Evolutionary conservation across 192 early-diverging fungal genomes (phyloP), one percentile per base, ranked within the genome.

Genomic region (Backusella australiensis): DNA sequence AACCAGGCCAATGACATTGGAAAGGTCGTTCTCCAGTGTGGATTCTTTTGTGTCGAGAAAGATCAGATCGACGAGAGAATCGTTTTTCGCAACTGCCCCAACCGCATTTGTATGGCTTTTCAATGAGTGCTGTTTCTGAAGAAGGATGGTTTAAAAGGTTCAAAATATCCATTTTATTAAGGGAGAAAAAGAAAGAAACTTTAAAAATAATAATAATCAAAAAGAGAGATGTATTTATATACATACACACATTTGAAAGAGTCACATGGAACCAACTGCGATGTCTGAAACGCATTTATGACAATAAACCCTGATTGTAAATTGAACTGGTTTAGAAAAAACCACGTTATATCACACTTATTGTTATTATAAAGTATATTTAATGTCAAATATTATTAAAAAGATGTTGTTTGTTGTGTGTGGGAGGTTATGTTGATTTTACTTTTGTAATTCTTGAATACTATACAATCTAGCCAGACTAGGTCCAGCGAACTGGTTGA

Each of bases 401-500:
- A 17, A 49, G 46, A 44, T 44, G 42, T 44, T 44, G 42, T 44
- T 44, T 44, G 12, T 4, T 44, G 12, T 44, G 42, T 3, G 42
- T 12, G 0, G 19, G 0, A 15, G 52, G 38, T 7, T 39, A 0
- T 59, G 53, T 21, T 59, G 26, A 6, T 6, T 83, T 79, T 87
- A 87, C 67, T 91, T 90, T 75, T 94, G 93, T 74, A 95, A 89
- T 67, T 90, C 91, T 81, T 90, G 89, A 65, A 89, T 89, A 82
- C 89, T 86, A 84, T 92, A 98, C 89, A 99, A 90, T 88, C 96
- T 96, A 77, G 94, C 90, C 77, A 99, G 87, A n/a, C 90, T 92
- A 38, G 97, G 96, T 56, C 97, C 98, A 74, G 96, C 92, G 81
- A 93, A 96, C 87, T 96, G 91, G 74, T 95, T 93, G 53, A 99